phyloP scores from a whole-genome alignment of 805 yeast species.

The Kluyveromyces siamensis region DNA sequence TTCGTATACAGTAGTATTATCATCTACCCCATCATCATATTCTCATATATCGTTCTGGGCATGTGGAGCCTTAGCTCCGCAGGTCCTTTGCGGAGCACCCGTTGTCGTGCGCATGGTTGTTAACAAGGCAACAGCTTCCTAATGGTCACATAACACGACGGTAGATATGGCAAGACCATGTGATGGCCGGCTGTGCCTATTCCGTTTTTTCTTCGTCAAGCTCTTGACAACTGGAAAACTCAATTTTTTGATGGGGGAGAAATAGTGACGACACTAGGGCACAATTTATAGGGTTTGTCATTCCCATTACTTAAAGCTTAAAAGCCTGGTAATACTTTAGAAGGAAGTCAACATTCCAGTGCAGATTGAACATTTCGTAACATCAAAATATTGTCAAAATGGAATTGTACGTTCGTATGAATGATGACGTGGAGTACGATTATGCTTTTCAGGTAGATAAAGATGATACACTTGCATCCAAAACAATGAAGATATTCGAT shows the following conservation, averaged over 20 bases:
- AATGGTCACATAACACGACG: not conserved
- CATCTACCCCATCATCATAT: too few species aligned
- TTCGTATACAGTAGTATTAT: too few species aligned
- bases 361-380: not conserved
- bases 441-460: constrained; percentile 74
- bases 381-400: constrained; percentile 6
- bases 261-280: too few species aligned
- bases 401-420: constrained; percentile 64
- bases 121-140: not conserved
- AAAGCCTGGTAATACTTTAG: too few species aligned
- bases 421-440: constrained; percentile 77
- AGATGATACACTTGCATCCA: constrained; percentile 47
- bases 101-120: too few species aligned
- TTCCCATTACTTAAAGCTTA: too few species aligned
- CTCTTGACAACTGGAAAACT: not conserved
- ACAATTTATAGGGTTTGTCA: too few species aligned
- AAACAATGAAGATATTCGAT: constrained; percentile 49
- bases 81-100: too few species aligned
- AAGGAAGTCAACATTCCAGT: too few species aligned
- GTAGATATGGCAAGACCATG: not conserved
- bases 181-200: not conserved
- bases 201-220: not conserved
- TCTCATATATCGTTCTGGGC: too few species aligned
- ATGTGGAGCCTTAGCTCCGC: too few species aligned
- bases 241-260: too few species aligned